Percentiles rank a stretch among this genome's conserved stretches.
phyloP scores from a whole-genome alignment of 2,329 filamentous ascomycete species.

The Ramularia endophylla region DNA sequence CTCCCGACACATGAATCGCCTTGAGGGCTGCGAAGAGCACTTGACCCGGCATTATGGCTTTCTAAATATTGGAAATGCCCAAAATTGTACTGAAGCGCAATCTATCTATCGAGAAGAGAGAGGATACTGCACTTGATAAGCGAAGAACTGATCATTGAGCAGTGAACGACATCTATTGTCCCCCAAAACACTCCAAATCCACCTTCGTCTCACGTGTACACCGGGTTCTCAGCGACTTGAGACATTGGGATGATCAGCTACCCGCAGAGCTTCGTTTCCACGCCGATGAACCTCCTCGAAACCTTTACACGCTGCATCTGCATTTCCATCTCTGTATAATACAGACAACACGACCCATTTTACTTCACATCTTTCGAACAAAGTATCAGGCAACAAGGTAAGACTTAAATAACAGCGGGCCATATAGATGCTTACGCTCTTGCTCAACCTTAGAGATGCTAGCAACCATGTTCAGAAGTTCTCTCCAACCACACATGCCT shows the following conservation, averaged over 20 bases:
- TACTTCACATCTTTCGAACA: slow-evolving; percentile 29
- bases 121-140: too few species aligned
- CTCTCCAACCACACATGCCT: slow-evolving; percentile 27
- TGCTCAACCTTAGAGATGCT: too few species aligned
- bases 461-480: slow-evolving; percentile 10
- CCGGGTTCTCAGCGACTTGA: slow-evolving; percentile 32
- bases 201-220: slow-evolving; percentile 35
- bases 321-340: slow-evolving; percentile 34
- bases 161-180: slow-evolving; percentile 22
- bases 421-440: slow-evolving; percentile 5
- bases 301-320: slow-evolving; percentile 33
- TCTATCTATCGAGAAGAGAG: too few species aligned
- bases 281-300: slow-evolving; percentile 23
- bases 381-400: slow-evolving; percentile 1
- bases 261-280: slow-evolving; percentile 31
- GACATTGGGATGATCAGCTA: slow-evolving; percentile 34
- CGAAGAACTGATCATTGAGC: neutral
- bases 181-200: slow-evolving; percentile 17
- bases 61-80: too few species aligned
- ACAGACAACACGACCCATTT: slow-evolving; percentile 30
- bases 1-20: too few species aligned
- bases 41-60: too few species aligned
- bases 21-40: too few species aligned
- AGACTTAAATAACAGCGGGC: too few species aligned
- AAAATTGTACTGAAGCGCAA: too few species aligned